Percentiles rank a stretch among this genome's conserved stretches.
Evolutionary conservation across 768 basidiomycete genomes (phyloP).

Genomic region (Chlorophyllum brunneum): DNA sequence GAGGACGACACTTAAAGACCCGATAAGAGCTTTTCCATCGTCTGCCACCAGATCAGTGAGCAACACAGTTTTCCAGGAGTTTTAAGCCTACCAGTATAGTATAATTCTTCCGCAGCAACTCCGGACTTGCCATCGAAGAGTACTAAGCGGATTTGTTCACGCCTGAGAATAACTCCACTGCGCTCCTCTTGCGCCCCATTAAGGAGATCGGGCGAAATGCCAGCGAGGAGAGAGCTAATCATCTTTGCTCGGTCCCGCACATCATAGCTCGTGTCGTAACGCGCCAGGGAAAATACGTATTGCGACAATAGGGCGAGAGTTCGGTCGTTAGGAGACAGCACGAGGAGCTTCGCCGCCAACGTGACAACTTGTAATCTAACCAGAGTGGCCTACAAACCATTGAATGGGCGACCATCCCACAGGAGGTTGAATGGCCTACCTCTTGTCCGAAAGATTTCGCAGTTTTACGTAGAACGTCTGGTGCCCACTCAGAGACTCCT

Average conservation of each 20-base stretch:
- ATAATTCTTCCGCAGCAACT: conserved; percentile 35
- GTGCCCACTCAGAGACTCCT: conserved; percentile 74
- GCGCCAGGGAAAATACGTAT: conserved; percentile 80
- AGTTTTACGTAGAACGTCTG: conserved; percentile 82
- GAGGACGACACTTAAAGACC: conserved; percentile 62
- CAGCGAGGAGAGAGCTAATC: conserved; percentile 59
- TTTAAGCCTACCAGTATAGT: conserved; percentile 24
- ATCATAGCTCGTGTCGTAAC: conserved; percentile 87
- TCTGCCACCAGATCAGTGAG: conserved; percentile 22
- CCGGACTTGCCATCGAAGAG: conserved; percentile 73
- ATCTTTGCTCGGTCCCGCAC: conserved; percentile 88
- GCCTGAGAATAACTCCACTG: conserved; percentile 72
- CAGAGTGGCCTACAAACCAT: conserved; percentile 39
- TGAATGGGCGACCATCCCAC: background rate
- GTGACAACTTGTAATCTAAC: conserved; percentile 86
- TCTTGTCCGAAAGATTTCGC: conserved; percentile 72
- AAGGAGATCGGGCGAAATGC: conserved; percentile 4
- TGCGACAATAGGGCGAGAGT: conserved; percentile 51
- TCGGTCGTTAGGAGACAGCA: conserved; percentile 54
- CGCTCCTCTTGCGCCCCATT: conserved; percentile 34
- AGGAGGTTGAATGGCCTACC: conserved; percentile 35
- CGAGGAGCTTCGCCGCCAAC: conserved; percentile 81
- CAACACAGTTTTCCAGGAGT: background rate
- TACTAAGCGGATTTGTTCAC: conserved; percentile 78
- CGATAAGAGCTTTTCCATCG: conserved; percentile 46